Evolutionary conservation across 208 protist genomes (phyloP), one percentile per base, ranked within the genome.

Genomic region (Leishmania martiniquensis): DNA sequence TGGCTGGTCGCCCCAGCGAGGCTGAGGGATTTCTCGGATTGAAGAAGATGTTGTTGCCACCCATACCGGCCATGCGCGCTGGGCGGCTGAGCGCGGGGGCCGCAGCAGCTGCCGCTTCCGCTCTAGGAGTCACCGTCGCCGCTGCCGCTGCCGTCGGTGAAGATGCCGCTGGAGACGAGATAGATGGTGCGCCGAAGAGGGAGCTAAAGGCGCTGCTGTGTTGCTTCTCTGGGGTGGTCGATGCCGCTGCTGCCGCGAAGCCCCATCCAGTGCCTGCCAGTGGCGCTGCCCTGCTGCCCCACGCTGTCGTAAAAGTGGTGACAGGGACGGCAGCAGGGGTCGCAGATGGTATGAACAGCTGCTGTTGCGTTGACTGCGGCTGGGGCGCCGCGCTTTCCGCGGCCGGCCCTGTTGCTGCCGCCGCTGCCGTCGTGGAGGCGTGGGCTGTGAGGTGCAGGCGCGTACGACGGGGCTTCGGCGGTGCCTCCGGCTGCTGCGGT

Each of bases 21-120:
- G 75, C 47, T 9, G 54, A 54, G 52, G 78, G 66, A 7, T 74
- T 79, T 39, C 75, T 75, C 5, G 89, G 87, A 55, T 92, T 86
- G 77, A 87, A 68, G 72, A 90, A 91, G 67, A 91, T 71, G 78
- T 93, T 80, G 59, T 79, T 84, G 78, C 78, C 81, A 29, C 57
- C 66, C 51, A 51, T 59, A 69, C 55, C 52, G 17, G 22, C 51
- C 44, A 78, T 34, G 20, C 70, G 72, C 5, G 63, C 15, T 5
- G 54, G 37, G 6, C 44, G 52, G 29, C 49, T 15, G 25, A 49
- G 37, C 7, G 74, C 4, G 34, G 77, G 39, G 34, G 74, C 4
- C 4, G 70, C 37, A 39, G 51, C 39, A 32, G 66, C 25, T 37
- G 77, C 10, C 25, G 80, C 34, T 25, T 54, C 34, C 10, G 67